Evolutionary conservation across 371 early-diverging fungal species (phyloP), one percentile per base, ranked within the genome.

Genomic region (Astathelohania contejeani): DNA sequence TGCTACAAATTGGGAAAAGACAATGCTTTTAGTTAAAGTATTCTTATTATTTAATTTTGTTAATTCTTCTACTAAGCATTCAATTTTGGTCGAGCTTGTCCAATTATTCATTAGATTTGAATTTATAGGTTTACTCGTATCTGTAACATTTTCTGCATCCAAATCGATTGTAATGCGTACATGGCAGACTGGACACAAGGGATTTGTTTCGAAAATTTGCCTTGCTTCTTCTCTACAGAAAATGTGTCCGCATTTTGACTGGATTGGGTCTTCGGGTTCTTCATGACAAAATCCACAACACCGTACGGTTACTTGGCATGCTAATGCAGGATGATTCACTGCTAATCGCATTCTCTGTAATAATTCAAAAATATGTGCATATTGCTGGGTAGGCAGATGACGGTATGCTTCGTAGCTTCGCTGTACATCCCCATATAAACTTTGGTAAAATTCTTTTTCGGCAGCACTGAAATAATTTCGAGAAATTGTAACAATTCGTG

Each of bases 371-470:
- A 90, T 88, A 61, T 87, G 82, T 42, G 88, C 88, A 63, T 90
- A 93, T 66, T 90, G 83, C 67, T 87, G 88, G 42, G 87, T 74
- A 1, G 90, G 85, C 0, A 90, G 84, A 10, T 82, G 83, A 60
- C 81, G 76, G 72, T 88, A 92, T 0, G 84, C 83, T 2, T 79
- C 79, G 62, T 89, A 90, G 58, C 63, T 49, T 18, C 38, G 39
- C 42, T 58, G 49, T 3, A 84, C 79, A 58, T 85, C 80, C 6
- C 79, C 65, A 54, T 85, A 90, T 24, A 92, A 67, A 6, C 84
- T 82, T 39, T 77, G 76, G 59, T 92, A 92, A 38, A 90, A 72
- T 52, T 92, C 93, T 67, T 86, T 83, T 65, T 92, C 93, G 29
- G 86, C 86, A 44, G 82, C 84, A 49, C 77, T 83, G 67, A 90